Evolutionary conservation across 805 yeast species (phyloP).

Genomic region (Aciculoconidium aculeatum): DNA sequence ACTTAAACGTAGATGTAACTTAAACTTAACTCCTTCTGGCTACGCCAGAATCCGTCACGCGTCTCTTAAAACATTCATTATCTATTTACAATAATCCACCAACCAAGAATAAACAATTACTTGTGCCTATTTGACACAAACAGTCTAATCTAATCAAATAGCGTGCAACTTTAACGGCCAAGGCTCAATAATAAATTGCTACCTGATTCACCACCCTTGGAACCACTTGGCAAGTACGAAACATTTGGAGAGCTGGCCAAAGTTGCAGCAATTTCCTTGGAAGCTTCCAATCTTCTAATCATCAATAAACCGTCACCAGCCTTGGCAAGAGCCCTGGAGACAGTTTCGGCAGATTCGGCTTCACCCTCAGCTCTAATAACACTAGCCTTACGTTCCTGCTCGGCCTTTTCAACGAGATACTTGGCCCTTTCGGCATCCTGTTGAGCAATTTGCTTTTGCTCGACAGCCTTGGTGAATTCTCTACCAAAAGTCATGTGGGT

Average conservation of each 20-base stretch:
- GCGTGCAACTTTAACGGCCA: constrained; percentile 46
- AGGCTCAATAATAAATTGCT: constrained; percentile 53
- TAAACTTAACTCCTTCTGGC: too few relatives aligned
- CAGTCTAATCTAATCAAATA: too few relatives aligned
- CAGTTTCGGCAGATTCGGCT: constrained; percentile 96
- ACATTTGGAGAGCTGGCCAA: constrained; percentile 79
- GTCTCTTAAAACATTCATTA: too few relatives aligned
- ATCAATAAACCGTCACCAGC: constrained; percentile 93
- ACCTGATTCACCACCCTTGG: constrained; percentile 26
- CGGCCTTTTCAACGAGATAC: constrained; percentile 84
- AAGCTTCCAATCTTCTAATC: constrained; percentile 94
- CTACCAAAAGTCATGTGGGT: constrained; percentile 96
- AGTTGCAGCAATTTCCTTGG: constrained; percentile 89
- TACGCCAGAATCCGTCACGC: too few relatives aligned
- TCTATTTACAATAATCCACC: constrained; percentile 4
- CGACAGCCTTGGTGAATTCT: constrained; percentile 97
- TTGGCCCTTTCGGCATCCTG: constrained; percentile 98
- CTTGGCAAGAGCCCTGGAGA: constrained; percentile 85
- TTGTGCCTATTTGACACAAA: too few relatives aligned
- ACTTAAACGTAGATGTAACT: too few relatives aligned
- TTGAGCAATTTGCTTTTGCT: constrained; percentile 97
- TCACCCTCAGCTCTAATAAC: constrained; percentile 98
- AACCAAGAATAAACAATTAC: not conserved
- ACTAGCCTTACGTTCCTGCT: constrained; percentile 92
- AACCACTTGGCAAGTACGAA: constrained; percentile 73